Evolutionary conservation across 805 yeast genomes (phyloP), one percentile per base, ranked within the genome.

Genomic region (Myxozyma neotropica): DNA sequence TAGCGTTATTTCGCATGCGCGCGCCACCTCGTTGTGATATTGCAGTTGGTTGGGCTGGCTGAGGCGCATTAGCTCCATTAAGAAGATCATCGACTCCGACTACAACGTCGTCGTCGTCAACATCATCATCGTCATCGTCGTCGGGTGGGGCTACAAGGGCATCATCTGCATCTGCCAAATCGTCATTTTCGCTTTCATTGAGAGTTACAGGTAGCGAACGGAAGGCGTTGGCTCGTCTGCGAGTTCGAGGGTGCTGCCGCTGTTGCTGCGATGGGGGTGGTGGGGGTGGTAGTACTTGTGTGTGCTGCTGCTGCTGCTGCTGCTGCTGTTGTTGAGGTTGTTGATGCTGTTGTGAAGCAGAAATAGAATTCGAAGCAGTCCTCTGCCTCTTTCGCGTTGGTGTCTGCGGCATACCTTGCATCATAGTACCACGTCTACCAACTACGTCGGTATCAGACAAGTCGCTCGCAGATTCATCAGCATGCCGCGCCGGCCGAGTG

Each of bases 401-500:
- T 42, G 7, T 13, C 7, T 17, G 51, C 12, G 40, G 17, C 2
- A 40, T 27, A 21, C 38, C 26, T 27, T 38, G 46, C 21, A 42
- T 33, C 12, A 33, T 13, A 23, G 31, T 26, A 2, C 21, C 17
- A 10, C 49, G 27, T 10, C 52, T 43, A 5, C 44, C 26, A 17
- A 44, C 17, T 21, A 10, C 21, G 15, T 56, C 59, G n/a, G 24
- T 24, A 15, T 58, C 61, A 2, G 61, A 53, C 10, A 47, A 13
- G n/a, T 58, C 61, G 29, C 52, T 42, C 5, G 31, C 44, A 40
- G 45, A 44, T n/a, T 42, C 54, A 21, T 54, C 58, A 5, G 23
- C 43, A n/a, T 53, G 55, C 3, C 62, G 51, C 17, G 59, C 48
- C 19, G 64, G 58, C 12, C 61, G 51, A 3, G 64, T 33, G 2